Base-by-base conservation (phyloP, 352 stramenopile species). In the Globisporangium echinulatum region DNA sequence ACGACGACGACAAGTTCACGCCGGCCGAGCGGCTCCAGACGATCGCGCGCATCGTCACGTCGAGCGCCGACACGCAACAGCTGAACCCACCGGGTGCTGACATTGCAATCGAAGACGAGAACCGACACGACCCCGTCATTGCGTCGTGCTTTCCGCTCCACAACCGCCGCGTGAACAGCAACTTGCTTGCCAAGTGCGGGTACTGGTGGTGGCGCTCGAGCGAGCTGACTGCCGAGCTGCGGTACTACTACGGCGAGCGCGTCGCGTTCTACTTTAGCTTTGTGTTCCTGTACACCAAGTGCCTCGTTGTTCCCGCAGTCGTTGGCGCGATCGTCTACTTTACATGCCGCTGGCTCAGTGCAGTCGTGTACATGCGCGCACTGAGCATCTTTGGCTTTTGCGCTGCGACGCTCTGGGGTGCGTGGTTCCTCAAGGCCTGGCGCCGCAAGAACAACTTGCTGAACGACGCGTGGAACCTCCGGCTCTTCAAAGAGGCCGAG, bases 241-340 rank as follows among this genome's bases (percentile, higher is more conserved):
- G 82, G 11, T 92, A 88, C 46, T 80, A 92, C 59, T 94, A 94
- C 52, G 85, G 85, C 48, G 85, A 94, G 49, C 80, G 81, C 2
- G 85, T 94, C 9, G 85, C 85, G 5, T 94, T 94, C 59, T 90
- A 92, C 69, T 94, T 91, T 60, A 87, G 80, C 49, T 94, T 92
- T 64, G 64, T 92, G 46, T 90, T 94, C 49, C 33, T 94, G 4
- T 94, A 94, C 71, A 94, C 85, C 1, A 89, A 91, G 37, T 92
- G 82, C 44, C 62, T 94, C 19, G 19, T 88, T 14, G 59, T 89
- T 37, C 82, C 85, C 15, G 82, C 80, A 7, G 38, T 92, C 0
- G 42, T 72, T 6, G 85, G 85, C 7, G 80, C 73, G 7, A 66
- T 69, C 10, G 60, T 94, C 19, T 94, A 94, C 58, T 68, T 90